Evolutionary conservation across 345 rosid species (phyloP).

Genomic region (Hibiscus syriacus): DNA sequence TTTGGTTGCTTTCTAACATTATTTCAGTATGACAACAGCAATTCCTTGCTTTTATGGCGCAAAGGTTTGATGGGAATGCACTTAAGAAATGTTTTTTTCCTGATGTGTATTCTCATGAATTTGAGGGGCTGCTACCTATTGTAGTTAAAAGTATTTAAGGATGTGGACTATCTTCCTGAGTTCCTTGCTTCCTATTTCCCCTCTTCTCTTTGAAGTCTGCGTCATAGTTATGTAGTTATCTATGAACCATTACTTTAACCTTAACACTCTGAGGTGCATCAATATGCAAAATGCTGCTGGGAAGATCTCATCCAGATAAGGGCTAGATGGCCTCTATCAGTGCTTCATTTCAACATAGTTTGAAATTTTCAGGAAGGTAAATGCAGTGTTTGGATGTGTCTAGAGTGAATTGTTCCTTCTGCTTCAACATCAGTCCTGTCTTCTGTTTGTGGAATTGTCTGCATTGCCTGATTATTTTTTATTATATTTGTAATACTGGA

Average conservation of each 20-base stretch:
- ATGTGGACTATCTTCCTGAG: slow-evolving; percentile 20
- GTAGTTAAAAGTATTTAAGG: slow-evolving; percentile 29
- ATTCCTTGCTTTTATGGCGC: slow-evolving; percentile 53
- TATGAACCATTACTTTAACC: slow-evolving; percentile 37
- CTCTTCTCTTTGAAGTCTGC: slow-evolving; percentile 21
- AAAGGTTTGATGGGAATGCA: slow-evolving; percentile 59
- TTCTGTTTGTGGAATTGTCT: slow-evolving; percentile 27
- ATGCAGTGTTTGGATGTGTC: slow-evolving; percentile 76
- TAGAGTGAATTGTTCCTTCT: slow-evolving; percentile 71
- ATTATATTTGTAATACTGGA: slow-evolving; percentile 15
- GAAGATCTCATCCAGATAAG: slow-evolving; percentile 84
- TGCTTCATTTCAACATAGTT: slow-evolving; percentile 76
- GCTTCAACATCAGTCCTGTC: slow-evolving; percentile 45
- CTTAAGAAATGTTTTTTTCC: slow-evolving; percentile 30
- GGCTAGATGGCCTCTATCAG: slow-evolving; percentile 86
- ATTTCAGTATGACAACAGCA: slow-evolving; percentile 64
- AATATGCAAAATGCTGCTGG: slow-evolving; percentile 88
- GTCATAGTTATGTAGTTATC: slow-evolving; percentile 26
- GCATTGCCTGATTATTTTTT: slow-evolving; percentile 14
- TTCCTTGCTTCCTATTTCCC: slow-evolving; percentile 18
- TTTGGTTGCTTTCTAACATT: slow-evolving; percentile 53
- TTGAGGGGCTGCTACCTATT: slow-evolving; percentile 24
- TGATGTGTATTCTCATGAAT: slow-evolving; percentile 29
- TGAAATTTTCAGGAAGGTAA: slow-evolving; percentile 88
- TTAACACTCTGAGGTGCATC: slow-evolving; percentile 67